Conservation (phyloP, 2,329 filamentous ascomycete species). For the Paracoccidioides lutzii region DNA sequence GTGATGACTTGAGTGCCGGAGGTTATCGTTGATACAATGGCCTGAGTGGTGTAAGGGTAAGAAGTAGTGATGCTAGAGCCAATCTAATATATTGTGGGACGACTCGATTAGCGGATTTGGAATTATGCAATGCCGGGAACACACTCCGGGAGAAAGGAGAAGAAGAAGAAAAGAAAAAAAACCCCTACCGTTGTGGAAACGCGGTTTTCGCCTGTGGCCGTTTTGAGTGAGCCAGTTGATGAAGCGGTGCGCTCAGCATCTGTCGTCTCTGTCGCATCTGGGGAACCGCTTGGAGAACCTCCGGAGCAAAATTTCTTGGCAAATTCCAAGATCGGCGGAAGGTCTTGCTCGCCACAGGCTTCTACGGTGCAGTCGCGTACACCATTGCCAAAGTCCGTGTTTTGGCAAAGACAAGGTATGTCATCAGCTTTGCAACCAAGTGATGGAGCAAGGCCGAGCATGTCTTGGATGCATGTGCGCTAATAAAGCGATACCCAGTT, state of each 20-base stretch:
- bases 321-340: constrained; percentile 7
- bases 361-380: constrained; percentile 35
- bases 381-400: constrained; percentile 30
- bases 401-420: constrained; percentile 29
- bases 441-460: constrained; percentile 27
- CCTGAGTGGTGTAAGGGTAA: neutral
- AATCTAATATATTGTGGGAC: neutral
- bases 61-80: constrained; percentile 8
- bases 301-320: neutral
- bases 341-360: constrained; percentile 30
- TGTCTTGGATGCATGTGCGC: constrained; percentile 35
- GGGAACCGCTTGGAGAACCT: neutral
- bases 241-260: constrained; percentile 5
- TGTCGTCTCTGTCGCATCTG: constrained; percentile 5
- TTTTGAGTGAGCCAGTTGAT: constrained; percentile 7
- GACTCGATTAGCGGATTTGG: constrained; percentile 2
- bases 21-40: constrained; percentile 9
- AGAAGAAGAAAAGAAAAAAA: constrained; percentile 2
- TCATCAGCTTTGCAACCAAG: constrained; percentile 30
- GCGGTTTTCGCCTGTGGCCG: constrained; percentile 11
- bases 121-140: neutral
- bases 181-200: constrained; percentile 1
- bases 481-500: constrained; percentile 6
- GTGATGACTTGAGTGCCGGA: constrained; percentile 7
- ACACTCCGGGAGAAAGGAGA: neutral